Evolutionary conservation across 2,329 filamentous ascomycete species (phyloP).

Genomic region (Diaporthe ilicicola): DNA sequence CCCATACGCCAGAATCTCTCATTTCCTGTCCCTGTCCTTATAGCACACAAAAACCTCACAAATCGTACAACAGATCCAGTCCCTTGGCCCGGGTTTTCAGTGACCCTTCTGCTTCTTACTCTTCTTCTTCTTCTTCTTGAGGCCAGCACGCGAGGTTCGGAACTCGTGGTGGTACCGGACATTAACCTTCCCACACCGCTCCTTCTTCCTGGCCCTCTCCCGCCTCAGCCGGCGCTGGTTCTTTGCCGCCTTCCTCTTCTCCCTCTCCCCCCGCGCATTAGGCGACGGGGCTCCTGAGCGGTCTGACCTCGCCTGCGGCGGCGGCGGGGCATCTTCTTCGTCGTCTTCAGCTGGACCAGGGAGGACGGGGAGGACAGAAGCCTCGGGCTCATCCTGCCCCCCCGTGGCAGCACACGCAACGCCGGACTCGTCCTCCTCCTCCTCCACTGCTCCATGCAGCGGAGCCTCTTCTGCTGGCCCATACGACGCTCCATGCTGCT

Average conservation of each 20-base stretch:
- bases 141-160: neutral
- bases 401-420: too few relatives aligned
- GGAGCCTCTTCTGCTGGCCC: neutral
- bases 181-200: neutral
- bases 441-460: neutral
- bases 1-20: neutral
- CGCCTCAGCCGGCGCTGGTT: rapidly evolving
- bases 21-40: neutral
- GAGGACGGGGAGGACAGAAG: neutral
- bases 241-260: neutral
- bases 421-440: neutral
- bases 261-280: neutral
- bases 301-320: neutral
- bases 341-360: neutral
- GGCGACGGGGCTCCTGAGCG: conserved; percentile 15
- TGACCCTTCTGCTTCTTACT: neutral
- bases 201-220: neutral
- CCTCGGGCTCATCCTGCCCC: too few relatives aligned
- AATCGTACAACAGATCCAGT: neutral
- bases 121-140: neutral
- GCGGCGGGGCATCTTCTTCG: too few relatives aligned
- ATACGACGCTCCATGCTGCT: neutral
- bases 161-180: neutral
- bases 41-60: neutral
- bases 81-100: neutral